A percentile compares a stretch with the other conserved stretches of the same genome.
phyloP scores from a whole-genome alignment of 495 filamentous ascomycete species.

The Neurospora sublineolata region DNA sequence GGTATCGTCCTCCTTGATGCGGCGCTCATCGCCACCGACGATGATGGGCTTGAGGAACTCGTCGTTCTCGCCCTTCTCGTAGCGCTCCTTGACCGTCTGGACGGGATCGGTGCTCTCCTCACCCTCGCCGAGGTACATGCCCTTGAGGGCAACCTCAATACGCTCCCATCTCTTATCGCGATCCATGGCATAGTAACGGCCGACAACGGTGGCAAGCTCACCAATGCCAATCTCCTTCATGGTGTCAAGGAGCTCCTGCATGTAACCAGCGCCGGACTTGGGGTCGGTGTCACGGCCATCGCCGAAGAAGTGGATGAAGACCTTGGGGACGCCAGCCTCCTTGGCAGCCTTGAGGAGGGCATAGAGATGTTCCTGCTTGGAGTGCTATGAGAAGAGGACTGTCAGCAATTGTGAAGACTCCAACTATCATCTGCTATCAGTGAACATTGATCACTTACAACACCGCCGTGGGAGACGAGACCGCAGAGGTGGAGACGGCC shows the following conservation, averaged over 20 bases:
- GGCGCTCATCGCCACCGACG: conserved; percentile 68
- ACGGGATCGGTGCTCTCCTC: conserved; percentile 75
- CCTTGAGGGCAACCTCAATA: conserved; percentile 79
- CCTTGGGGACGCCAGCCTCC: conserved; percentile 71
- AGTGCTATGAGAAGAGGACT: conserved; percentile 42
- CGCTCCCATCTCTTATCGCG: conserved; percentile 99
- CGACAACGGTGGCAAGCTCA: conserved; percentile 85
- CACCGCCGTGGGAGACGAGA: conserved; percentile 87
- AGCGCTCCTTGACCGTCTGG: conserved; percentile 75
- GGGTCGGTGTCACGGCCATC: conserved; percentile 97
- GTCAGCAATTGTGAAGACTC: conserved; percentile 5
- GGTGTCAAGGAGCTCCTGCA: conserved; percentile 70
- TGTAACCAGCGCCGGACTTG: conserved; percentile 75
- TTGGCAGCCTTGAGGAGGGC: conserved; percentile 81
- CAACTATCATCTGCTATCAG: background rate
- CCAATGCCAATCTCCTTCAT: conserved; percentile 76
- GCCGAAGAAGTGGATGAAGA: conserved; percentile 98
- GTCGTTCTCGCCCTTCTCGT: conserved; percentile 78
- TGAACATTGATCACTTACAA: conserved; percentile 37
- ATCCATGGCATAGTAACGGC: conserved; percentile 98
- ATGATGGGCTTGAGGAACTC: conserved; percentile 99
- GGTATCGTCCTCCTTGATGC: conserved; percentile 83
- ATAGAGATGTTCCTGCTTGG: conserved; percentile 86
- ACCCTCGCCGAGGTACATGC: conserved; percentile 73
- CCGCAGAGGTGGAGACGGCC: conserved; percentile 87